Evolutionary conservation across 345 rosid species (phyloP), one percentile per base, ranked within the genome.

Genomic region (Mercurialis annua): DNA sequence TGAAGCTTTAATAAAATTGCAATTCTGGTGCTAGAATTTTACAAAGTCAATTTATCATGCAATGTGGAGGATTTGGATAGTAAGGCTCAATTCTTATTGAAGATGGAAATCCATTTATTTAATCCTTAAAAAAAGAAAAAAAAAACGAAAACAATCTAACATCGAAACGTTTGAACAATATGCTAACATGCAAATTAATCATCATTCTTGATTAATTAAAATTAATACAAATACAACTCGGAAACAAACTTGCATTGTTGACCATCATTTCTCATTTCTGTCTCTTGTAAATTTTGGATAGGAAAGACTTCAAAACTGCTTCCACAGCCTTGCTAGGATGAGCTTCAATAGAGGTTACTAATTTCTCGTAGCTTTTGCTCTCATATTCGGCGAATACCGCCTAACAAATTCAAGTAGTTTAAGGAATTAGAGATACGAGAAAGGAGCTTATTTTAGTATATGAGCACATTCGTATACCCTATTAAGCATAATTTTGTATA

Each of bases 281-380:
- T 75, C 97, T 89, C 90, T 89, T 87, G 86, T 89, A 91, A 72
- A 91, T 91, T 82, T 91, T 91, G 12, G 75, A 90, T 86, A 87
- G 64, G 77, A 91, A 91, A 2, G 96, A 87, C 82, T 86, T 89
- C 81, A 91, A 82, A 72, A 91, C 93, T 53, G 87, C 87, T 71
- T 87, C 90, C 67, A 91, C 86, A 57, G 90, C 79, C 74, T 79
- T 81, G 78, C 83, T 88, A 6, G 87, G 84, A 70, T 88, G 93
- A 60, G 82, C 86, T 73, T 87, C 96, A 4, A 91, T 91, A 49
- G 80, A 55, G 47, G 77, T 66, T 58, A 72, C 72, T 73, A 91
- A 76, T 73, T 81, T 87, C 81, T 82, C 84, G 24, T 84, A 84
- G 83, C 93, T 91, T 75, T 81, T 71, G 83, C 85, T 83, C 87